A percentile compares a stretch with the other conserved stretches of the same genome.
Evolutionary conservation across 148 eudicot species (phyloP).

Genomic region (Heliosperma pusillum): DNA sequence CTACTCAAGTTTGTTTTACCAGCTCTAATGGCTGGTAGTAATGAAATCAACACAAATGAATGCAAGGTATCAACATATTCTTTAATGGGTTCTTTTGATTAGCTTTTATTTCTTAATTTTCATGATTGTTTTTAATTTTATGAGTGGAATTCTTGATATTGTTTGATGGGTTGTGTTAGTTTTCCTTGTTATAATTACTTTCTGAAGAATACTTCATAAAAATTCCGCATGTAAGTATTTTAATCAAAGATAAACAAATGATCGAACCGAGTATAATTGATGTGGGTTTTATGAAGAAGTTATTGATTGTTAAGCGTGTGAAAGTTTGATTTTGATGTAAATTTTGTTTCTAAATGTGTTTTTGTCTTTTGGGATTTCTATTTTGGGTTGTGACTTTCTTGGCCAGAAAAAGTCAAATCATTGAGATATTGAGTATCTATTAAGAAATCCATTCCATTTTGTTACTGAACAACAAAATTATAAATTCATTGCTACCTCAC

Average conservation of each 20-base stretch:
- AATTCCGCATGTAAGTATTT: too few species aligned
- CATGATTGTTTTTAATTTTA: too few species aligned
- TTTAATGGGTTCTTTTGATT: too few species aligned
- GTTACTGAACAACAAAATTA: too few species aligned
- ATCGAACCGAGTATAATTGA: too few species aligned
- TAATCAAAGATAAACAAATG: too few species aligned
- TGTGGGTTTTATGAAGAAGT: background rate
- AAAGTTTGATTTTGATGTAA: background rate
- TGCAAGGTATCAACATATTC: slow-evolving; percentile 30
- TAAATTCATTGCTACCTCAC: too few species aligned
- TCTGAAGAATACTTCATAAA: too few species aligned
- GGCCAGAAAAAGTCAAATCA: slow-evolving; percentile 17
- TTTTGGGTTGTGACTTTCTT: slow-evolving; percentile 24
- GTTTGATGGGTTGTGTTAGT: background rate
- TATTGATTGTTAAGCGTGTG: slow-evolving; percentile 3
- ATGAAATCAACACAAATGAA: slow-evolving; percentile 41
- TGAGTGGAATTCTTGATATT: background rate
- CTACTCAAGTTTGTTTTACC: background rate
- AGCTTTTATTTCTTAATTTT: background rate
- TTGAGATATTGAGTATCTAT: slow-evolving; percentile 4
- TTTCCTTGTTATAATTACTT: background rate
- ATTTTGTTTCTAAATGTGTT: slow-evolving; percentile 7
- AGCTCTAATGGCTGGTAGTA: slow-evolving; percentile 37
- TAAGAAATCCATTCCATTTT: too few species aligned
- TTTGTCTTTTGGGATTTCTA: slow-evolving; percentile 18